Evolutionary conservation across 768 basidiomycete species (phyloP).

Genomic region (Rhodotorula graminis): DNA sequence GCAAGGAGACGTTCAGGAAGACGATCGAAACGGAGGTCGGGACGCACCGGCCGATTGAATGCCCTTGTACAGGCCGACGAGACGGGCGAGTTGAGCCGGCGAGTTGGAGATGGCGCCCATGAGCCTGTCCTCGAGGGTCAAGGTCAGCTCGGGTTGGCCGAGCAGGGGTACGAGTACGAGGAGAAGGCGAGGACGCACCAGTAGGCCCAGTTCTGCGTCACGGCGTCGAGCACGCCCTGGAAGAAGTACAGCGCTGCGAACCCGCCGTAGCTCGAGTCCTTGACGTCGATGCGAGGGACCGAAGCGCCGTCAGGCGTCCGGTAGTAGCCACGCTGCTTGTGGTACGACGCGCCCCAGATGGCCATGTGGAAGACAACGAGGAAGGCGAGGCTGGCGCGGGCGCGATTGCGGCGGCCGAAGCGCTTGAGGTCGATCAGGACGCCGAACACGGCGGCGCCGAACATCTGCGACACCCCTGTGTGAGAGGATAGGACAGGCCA

Average conservation of each 20-base stretch:
- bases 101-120: constrained; percentile 76
- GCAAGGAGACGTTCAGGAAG: no score
- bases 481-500: no score
- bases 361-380: constrained; percentile 64
- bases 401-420: constrained; percentile 6
- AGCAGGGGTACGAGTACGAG: no score
- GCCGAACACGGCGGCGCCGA: constrained; percentile 50
- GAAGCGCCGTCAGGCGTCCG: constrained; percentile 54
- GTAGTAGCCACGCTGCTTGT: constrained; percentile 62
- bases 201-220: constrained; percentile 63
- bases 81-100: constrained; percentile 69
- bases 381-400: constrained; percentile 21
- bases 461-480: constrained; percentile 62
- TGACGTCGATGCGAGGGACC: constrained; percentile 58
- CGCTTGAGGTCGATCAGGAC: constrained; percentile 17
- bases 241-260: constrained; percentile 55
- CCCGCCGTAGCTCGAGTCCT: constrained; percentile 56
- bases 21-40: no score
- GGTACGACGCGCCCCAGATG: constrained; percentile 60
- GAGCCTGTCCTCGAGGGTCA: constrained; percentile 5
- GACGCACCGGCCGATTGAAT: constrained; percentile 35
- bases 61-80: constrained; percentile 59
- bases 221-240: constrained; percentile 69
- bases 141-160: no score
- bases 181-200: not conserved